phyloP scores from a whole-genome alignment of 2,329 filamentous ascomycete species.

The Fonsecaea pugnacius region DNA sequence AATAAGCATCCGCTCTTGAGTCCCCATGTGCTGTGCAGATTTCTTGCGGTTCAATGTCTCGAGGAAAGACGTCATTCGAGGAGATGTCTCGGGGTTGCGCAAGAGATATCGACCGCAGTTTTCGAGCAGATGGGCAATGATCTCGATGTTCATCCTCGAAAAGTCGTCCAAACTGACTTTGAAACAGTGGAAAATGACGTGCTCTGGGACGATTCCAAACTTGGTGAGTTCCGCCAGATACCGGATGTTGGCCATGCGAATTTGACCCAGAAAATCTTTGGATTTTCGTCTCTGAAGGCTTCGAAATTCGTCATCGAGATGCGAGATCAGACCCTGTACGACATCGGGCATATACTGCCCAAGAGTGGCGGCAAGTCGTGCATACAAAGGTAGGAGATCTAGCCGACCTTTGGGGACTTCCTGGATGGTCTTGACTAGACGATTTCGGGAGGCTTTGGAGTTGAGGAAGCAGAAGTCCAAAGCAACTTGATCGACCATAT shows the following conservation, averaged over 20 bases:
- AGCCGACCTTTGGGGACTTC: conserved; percentile 93
- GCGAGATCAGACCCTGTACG: conserved; percentile 85
- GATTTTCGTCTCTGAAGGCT: conserved; percentile 96
- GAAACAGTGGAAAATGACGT: conserved; percentile 97
- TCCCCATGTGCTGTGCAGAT: conserved; percentile 88
- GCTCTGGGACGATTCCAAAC: conserved; percentile 95
- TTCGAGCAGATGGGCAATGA: conserved; percentile 92
- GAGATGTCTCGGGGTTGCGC: conserved; percentile 87
- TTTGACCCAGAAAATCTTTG: conserved; percentile 94
- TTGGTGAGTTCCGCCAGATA: conserved; percentile 97
- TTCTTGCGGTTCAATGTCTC: conserved; percentile 97
- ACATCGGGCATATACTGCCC: conserved; percentile 93
- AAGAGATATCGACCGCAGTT: conserved; percentile 95
- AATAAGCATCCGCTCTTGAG: conserved; percentile 96
- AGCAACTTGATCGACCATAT: conserved; percentile 86
- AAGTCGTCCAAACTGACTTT: conserved; percentile 98
- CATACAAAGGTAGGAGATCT: conserved; percentile 87
- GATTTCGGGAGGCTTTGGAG: conserved; percentile 95
- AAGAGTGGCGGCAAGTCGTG: conserved; percentile 88
- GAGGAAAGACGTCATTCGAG: conserved; percentile 89
- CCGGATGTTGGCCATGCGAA: conserved; percentile 91
- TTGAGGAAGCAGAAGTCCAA: conserved; percentile 98
- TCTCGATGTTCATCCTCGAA: conserved; percentile 98
- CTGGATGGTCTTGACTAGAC: conserved; percentile 87
- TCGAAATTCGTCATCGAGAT: conserved; percentile 94